Conservation (phyloP, 2,329 filamentous ascomycete genomes). For the Cytospora paraplurivora region DNA sequence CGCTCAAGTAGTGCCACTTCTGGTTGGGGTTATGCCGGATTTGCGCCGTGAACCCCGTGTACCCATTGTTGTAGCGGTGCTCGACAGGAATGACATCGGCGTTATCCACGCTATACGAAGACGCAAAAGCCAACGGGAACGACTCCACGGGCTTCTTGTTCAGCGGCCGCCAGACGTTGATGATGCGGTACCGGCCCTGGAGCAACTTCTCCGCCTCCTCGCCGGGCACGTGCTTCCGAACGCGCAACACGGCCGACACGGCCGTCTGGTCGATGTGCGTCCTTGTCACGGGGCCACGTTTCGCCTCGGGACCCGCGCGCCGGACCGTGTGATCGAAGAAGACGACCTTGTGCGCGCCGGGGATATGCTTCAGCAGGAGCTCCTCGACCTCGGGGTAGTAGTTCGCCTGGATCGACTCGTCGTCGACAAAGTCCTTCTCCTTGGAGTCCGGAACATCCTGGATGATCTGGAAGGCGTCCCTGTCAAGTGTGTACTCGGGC, state of each 20-base stretch:
- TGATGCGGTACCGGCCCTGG: slow-evolving; percentile 71
- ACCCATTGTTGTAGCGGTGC: slow-evolving; percentile 69
- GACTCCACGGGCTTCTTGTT: slow-evolving; percentile 63
- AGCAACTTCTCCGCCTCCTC: slow-evolving; percentile 69
- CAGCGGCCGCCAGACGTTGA: slow-evolving; percentile 82
- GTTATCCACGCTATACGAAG: slow-evolving; percentile 61
- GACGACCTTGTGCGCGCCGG: slow-evolving; percentile 66
- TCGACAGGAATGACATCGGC: slow-evolving; percentile 71
- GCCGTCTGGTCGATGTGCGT: slow-evolving; percentile 86
- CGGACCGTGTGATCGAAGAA: slow-evolving; percentile 91
- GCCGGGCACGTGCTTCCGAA: slow-evolving; percentile 62
- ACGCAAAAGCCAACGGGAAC: slow-evolving; percentile 69
- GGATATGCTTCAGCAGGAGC: slow-evolving; percentile 67
- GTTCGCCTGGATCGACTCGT: slow-evolving; percentile 65
- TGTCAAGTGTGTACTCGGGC: slow-evolving; percentile 39
- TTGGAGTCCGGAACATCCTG: slow-evolving; percentile 58
- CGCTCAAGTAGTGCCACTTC: slow-evolving; percentile 78
- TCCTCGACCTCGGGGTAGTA: slow-evolving; percentile 87
- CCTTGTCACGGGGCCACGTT: slow-evolving; percentile 68
- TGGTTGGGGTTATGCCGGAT: slow-evolving; percentile 64
- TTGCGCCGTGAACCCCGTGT: slow-evolving; percentile 73
- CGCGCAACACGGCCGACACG: slow-evolving; percentile 65
- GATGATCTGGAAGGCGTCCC: slow-evolving; percentile 68
- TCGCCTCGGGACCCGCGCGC: slow-evolving; percentile 58
- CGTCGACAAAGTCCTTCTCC: slow-evolving; percentile 65